Evolutionary conservation across 768 basidiomycete genomes (phyloP), one percentile per base, ranked within the genome.

Genomic region (Auriscalpium microsporum): DNA sequence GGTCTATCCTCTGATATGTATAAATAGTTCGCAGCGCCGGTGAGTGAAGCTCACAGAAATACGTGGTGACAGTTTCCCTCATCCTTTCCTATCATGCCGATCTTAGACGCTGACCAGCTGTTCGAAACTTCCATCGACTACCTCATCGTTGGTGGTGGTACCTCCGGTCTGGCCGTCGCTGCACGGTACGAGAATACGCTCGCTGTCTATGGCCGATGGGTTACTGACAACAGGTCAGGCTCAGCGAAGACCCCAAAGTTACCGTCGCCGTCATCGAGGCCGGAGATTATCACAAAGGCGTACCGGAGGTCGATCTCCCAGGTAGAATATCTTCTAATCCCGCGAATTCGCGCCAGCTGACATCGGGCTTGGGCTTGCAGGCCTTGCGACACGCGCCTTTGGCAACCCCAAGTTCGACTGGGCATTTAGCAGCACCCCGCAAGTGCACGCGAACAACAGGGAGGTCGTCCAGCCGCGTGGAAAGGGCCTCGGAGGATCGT

Each of bases 401-500:
- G 23, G 46, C 14, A 17, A 48, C 6, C 46, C 65, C n/a, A 50
- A 53, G 28, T 57, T 62, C 19, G 64, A 68, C 45, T 69, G 68
- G 68, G 54, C 59, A 17, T 68, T 68, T 45, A 50, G 42, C 11
- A 64, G 64, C 11, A 53, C 58, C 9, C 68, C 68, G 16, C 66
- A 70, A 53, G 45, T 36, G n/a, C 52, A 56, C 28, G 54, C 60
- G 11, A 60, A 56, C 10, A 53, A 57, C n/a, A 58, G 64, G n/a
- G 36, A 51, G 13, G 53, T 68, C 37, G 53, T 58, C 4, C 46
- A 62, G 35, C 52, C 55, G 40, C 62, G 68, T 28, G 67, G 68
- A 13, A 69, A 68, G 53, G 56, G 67, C 11, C 61, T 67, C 3
- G 68, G 67, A 11, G 67, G 68, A 33, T 67, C 64, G 21, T 64